Conservation (phyloP, 371 early-diverging fungal species). For the Gilbertella persicaria region DNA sequence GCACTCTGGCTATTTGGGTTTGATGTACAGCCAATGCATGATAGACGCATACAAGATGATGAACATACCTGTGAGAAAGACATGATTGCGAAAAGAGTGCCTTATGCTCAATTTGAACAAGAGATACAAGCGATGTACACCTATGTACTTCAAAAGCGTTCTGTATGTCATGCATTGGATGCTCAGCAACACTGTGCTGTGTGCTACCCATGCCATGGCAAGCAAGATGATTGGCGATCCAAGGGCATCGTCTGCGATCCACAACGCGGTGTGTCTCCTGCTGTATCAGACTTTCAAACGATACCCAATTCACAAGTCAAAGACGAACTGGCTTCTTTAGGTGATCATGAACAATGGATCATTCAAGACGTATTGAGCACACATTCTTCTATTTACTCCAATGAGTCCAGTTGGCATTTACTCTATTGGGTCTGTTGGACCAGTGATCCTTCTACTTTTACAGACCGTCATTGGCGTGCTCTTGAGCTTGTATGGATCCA, state of each 20-base stretch:
- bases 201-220: constrained; percentile 61
- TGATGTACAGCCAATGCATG: constrained; percentile 56
- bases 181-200: constrained; percentile 41
- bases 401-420: constrained; percentile 59
- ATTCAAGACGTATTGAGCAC: constrained; percentile 55
- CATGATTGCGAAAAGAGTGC: constrained; percentile 58
- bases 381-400: constrained; percentile 58
- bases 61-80: constrained; percentile 57
- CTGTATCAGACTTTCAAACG: constrained; percentile 19
- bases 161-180: constrained; percentile 29
- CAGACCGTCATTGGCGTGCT: constrained; percentile 64
- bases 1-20: constrained; percentile 64
- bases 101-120: constrained; percentile 21
- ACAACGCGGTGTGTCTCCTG: constrained; percentile 50
- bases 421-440: constrained; percentile 73
- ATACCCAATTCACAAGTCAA: constrained; percentile 37
- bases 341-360: constrained; percentile 62
- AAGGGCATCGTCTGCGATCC: constrained; percentile 52
- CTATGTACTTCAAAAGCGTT: constrained; percentile 36
- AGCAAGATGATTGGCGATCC: constrained; percentile 55
- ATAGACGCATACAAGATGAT: constrained; percentile 51
- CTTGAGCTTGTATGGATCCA: constrained; percentile 69
- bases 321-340: constrained; percentile 39
- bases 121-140: constrained; percentile 52
- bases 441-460: constrained; percentile 60